Evolutionary conservation across 2,329 filamentous ascomycete genomes (phyloP).

Genomic region (Talaromyces sp.): DNA sequence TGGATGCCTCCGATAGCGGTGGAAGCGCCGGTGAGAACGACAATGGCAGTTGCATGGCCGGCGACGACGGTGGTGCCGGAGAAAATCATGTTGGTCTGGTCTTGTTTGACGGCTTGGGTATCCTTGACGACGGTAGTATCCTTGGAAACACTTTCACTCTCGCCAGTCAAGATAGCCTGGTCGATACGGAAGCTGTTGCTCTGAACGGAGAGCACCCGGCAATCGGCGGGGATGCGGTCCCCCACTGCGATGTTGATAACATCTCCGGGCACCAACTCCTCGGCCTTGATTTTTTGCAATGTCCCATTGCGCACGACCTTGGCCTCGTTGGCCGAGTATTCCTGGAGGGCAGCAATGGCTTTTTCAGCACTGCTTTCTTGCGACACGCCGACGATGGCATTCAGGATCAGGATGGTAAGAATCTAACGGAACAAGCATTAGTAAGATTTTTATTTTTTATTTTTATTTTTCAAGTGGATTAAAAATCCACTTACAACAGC

Average conservation of each 20-base stretch:
- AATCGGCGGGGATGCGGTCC: slow-evolving; percentile 91
- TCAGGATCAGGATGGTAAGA: slow-evolving; percentile 91
- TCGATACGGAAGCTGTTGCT: slow-evolving; percentile 98
- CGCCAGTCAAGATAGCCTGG: slow-evolving; percentile 93
- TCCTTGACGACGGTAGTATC: slow-evolving; percentile 67
- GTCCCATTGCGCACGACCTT: slow-evolving; percentile 85
- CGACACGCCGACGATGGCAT: slow-evolving; percentile 94
- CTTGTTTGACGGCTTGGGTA: slow-evolving; percentile 85
- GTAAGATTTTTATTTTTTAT: slow-evolving; percentile 7
- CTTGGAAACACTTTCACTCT: slow-evolving; percentile 95
- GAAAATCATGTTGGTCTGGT: slow-evolving; percentile 96
- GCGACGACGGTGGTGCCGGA: slow-evolving; percentile 97
- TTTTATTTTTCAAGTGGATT: not conserved
- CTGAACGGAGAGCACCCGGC: slow-evolving; percentile 80
- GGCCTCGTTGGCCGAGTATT: slow-evolving; percentile 98
- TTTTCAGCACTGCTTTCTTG: slow-evolving; percentile 99
- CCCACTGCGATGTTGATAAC: slow-evolving; percentile 83
- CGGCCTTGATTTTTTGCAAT: slow-evolving; percentile 81
- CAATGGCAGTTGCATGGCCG: slow-evolving; percentile 84
- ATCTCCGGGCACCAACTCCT: slow-evolving; percentile 93
- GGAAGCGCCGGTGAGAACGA: slow-evolving; percentile 80
- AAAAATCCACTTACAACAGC: slow-evolving; percentile 65
- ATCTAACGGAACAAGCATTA: slow-evolving; percentile 55
- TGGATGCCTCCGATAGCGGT: slow-evolving; percentile 99
- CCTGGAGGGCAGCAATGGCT: slow-evolving; percentile 93